A percentile compares a stretch with the other conserved stretches of the same genome.
These are phyloP conservation scores for Zizania latifolia DNA, from an alignment of 176 grass and related monocot genomes.

Conservation along the genomic window DNA sequence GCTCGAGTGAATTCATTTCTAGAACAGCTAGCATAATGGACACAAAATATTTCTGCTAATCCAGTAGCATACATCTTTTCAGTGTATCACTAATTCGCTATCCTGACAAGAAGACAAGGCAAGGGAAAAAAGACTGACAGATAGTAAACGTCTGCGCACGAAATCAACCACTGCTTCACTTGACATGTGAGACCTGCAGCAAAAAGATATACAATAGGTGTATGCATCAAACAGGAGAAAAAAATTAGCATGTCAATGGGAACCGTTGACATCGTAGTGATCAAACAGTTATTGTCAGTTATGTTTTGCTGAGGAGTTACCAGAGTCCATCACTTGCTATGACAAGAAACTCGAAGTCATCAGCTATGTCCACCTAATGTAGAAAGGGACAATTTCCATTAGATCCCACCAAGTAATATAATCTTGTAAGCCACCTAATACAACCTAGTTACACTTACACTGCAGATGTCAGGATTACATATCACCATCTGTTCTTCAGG, in stretches of 20 bases:
- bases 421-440: not conserved
- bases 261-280: too few relatives aligned
- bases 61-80: too few relatives aligned
- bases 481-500: constrained; percentile 4
- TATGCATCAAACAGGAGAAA: not conserved
- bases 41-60: not conserved
- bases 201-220: not conserved
- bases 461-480: not conserved
- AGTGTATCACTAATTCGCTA: too few relatives aligned
- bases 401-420: not conserved
- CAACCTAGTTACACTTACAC: constrained; percentile 17
- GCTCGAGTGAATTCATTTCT: not conserved
- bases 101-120: not conserved
- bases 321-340: constrained; percentile 36
- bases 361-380: constrained; percentile 20
- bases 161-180: not conserved
- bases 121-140: not conserved
- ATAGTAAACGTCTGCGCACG: not conserved
- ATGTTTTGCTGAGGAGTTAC: constrained; percentile 21
- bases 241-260: not conserved
- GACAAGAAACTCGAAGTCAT: constrained; percentile 32
- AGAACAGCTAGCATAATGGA: not conserved
- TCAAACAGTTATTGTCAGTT: not conserved
- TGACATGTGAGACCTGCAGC: not conserved
- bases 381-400: not conserved